phyloP scores from a whole-genome alignment of 805 yeast species.

The Saccharomycopsis selenospora region DNA sequence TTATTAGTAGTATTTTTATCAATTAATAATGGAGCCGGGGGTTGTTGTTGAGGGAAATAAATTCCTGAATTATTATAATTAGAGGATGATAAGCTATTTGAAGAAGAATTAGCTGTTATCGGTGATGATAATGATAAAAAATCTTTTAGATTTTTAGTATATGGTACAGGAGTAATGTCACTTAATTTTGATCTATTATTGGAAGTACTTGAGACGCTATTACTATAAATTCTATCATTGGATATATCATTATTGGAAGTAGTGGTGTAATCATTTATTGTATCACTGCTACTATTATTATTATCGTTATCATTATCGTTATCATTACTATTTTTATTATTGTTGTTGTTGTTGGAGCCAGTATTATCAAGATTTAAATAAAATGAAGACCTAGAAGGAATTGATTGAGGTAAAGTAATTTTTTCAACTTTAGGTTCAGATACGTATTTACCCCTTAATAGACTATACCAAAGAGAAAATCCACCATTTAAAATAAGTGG shows the following conservation, averaged over 20 bases:
- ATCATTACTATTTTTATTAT: not conserved
- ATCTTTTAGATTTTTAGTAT: conserved; percentile 7
- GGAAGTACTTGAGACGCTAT: too few relatives aligned
- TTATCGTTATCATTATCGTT: not conserved
- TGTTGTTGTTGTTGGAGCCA: not conserved
- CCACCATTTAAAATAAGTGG: conserved; percentile 53
- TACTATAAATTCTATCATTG: too few relatives aligned
- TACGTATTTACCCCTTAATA: conserved; percentile 18
- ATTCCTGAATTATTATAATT: not conserved
- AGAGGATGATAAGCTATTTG: not conserved
- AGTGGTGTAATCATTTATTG: too few relatives aligned
- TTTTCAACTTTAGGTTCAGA: conserved; percentile 18
- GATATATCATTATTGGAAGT: too few relatives aligned
- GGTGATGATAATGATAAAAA: conserved; percentile 1
- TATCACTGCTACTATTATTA: too few relatives aligned
- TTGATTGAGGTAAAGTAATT: conserved; percentile 12
- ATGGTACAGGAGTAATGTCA: conserved; percentile 1
- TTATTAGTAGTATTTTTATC: too few relatives aligned
- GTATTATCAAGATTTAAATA: conserved; percentile 6
- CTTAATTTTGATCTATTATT: not conserved
- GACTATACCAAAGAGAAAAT: conserved; percentile 35
- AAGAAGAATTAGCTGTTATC: not conserved
- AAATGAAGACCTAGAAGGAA: conserved; percentile 16
- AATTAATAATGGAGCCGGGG: too few relatives aligned
- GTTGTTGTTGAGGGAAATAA: conserved; percentile 18